Evolutionary conservation across 129 eudicot genomes (phyloP), one percentile per base, ranked within the genome.

Genomic region (Lactuca sativa): DNA sequence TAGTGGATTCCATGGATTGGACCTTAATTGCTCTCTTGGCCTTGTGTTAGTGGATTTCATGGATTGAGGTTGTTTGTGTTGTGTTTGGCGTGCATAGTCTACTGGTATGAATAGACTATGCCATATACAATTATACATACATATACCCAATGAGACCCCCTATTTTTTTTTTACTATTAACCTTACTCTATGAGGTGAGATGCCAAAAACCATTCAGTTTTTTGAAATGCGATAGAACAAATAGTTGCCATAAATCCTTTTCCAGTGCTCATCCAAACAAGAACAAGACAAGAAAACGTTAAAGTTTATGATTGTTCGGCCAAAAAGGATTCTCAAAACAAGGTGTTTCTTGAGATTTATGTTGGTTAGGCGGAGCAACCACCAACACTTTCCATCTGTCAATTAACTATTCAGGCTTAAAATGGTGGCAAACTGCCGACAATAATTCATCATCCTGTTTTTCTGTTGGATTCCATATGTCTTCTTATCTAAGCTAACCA

Each of bases 351-450:
- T 40, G 81, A 53, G 70, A 77, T 69, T 77, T 77, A 69, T 70
- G 81, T 62, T 77, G 76, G 51, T 77, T 12, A 13, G 81, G 76
- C 81, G 81, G 81, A 77, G 71, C 59, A 69, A 69, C 51, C 81
- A 69, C 18, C 80, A 69, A 40, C 38, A 61, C 60, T 5, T 55
- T 69, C 81, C 71, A 77, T 77, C 81, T 76, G 80, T 69, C 80
- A 12, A 76, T 25, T 70, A 59, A 49, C 37, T 16, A 33, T 16
- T 38, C 8, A 75, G 9, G 59, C 74, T 58, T 67, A 48, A 47
- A 74, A 66, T 66, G 40, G 52, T 48, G 31, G 41, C 44, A 40
- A 34, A 48, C 10, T 65, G 4, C 64, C 37, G 47, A 32, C 25
- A 37, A 18, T 11, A 18, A 33, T n/a, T 67, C 17, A 59, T 43